phyloP scores from a whole-genome alignment of 2,329 filamentous ascomycete species.

The Neoascochyta sp. region DNA sequence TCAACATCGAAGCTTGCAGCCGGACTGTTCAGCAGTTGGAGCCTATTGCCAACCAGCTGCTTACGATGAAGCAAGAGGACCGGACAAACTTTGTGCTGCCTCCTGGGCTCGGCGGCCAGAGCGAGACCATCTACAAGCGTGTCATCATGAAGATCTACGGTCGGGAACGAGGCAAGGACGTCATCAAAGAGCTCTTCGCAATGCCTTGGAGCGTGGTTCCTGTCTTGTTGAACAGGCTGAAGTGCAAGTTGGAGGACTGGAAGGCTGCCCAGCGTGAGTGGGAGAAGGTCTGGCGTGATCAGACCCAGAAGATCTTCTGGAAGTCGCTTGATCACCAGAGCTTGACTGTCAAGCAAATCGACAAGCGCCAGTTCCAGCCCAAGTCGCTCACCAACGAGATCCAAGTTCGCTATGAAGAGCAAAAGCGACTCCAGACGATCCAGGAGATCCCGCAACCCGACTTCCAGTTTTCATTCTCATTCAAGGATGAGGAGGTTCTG shows the following conservation, averaged over 20 bases:
- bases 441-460: conserved; percentile 57
- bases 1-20: conserved; percentile 91
- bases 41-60: conserved; percentile 86
- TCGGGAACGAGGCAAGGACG: conserved; percentile 73
- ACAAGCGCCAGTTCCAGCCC: conserved; percentile 86
- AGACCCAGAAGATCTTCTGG: conserved; percentile 92
- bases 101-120: conserved; percentile 81
- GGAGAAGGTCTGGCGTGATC: conserved; percentile 98
- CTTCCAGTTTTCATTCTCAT: conserved; percentile 72
- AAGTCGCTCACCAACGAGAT: conserved; percentile 90
- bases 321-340: conserved; percentile 97
- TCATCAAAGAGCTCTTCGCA: conserved; percentile 81
- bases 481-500: conserved; percentile 57
- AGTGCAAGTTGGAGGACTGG: conserved; percentile 97
- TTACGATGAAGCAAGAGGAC: conserved; percentile 70
- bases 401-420: conserved; percentile 88
- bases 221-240: conserved; percentile 80
- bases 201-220: conserved; percentile 85
- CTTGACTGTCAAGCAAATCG: conserved; percentile 78
- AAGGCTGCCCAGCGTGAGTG: conserved; percentile 94
- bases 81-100: conserved; percentile 74
- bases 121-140: conserved; percentile 93
- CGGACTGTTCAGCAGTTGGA: conserved; percentile 96
- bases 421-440: conserved; percentile 66
- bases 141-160: conserved; percentile 98